phyloP scores from a whole-genome alignment of 2,329 filamentous ascomycete species.

The Colletotrichum brevisporum region DNA sequence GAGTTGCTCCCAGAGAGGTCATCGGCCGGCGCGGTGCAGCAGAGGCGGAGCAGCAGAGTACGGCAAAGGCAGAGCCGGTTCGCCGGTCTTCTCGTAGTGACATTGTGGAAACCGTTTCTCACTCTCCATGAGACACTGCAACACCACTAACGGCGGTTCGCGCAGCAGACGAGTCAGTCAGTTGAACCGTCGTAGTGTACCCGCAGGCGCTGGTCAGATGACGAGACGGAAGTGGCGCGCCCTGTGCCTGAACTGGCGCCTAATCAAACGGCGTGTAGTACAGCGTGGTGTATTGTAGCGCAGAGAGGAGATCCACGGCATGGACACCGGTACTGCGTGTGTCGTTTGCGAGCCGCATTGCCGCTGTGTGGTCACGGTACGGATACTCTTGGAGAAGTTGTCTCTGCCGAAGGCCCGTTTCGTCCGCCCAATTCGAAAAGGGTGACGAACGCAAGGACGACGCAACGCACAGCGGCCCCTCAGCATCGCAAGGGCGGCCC shows the following conservation, averaged over 20 bases:
- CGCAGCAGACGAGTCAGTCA: conserved; percentile 37
- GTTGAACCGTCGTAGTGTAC: background rate
- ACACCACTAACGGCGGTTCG: conserved; percentile 17
- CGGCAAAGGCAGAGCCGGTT: background rate
- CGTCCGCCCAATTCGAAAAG: too few relatives aligned
- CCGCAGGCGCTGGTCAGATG: conserved; percentile 7
- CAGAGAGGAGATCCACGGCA: too few relatives aligned
- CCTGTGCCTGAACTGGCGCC: background rate
- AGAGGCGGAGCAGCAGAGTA: conserved; percentile 8
- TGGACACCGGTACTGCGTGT: too few relatives aligned
- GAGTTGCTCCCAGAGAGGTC: background rate
- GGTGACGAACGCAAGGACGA: too few relatives aligned
- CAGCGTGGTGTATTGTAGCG: too few relatives aligned
- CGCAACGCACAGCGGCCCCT: too few relatives aligned
- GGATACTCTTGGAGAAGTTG: too few relatives aligned
- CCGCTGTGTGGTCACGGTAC: too few relatives aligned
- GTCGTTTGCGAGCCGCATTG: too few relatives aligned
- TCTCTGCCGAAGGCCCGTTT: too few relatives aligned
- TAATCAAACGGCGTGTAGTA: background rate
- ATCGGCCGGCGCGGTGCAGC: background rate
- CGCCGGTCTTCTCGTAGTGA: conserved; percentile 10
- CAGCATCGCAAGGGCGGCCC: background rate
- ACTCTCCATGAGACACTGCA: conserved; percentile 24
- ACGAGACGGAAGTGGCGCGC: conserved; percentile 1
- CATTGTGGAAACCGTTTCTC: conserved; percentile 19